phyloP scores from a whole-genome alignment of 75 land plant species.

The Picea sitchensis region DNA sequence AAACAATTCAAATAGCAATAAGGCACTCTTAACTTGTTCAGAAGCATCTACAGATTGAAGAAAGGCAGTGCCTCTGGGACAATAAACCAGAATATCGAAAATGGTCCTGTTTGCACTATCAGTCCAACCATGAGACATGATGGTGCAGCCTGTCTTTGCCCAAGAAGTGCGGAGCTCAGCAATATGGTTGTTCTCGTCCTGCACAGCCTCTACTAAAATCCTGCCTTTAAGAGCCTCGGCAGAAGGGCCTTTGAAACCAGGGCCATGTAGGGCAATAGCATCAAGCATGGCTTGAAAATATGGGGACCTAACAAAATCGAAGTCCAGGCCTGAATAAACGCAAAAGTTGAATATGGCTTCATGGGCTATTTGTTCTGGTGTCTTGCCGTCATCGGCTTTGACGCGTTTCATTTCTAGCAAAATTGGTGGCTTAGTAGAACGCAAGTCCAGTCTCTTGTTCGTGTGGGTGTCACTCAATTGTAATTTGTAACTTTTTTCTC shows the following conservation, averaged over 20 bases:
- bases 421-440: no score
- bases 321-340: conserved; percentile 48
- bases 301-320: conserved; percentile 31
- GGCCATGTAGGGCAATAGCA: conserved; percentile 40
- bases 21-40: conserved; percentile 29
- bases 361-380: no score
- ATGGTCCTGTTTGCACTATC: conserved; percentile 36
- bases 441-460: no score
- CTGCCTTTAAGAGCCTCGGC: conserved; percentile 24
- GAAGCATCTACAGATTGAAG: conserved; percentile 49
- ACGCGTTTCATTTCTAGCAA: no score
- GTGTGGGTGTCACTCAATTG: no score
- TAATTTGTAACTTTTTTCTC: no score
- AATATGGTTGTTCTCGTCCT: conserved; percentile 19
- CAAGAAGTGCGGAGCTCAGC: conserved; percentile 39
- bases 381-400: no score
- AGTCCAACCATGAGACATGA: conserved; percentile 52
- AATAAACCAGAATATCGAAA: conserved; percentile 43
- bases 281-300: conserved; percentile 58
- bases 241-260: conserved; percentile 29
- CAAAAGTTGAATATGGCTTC: conserved; percentile 35
- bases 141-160: conserved; percentile 41
- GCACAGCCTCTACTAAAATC: conserved; percentile 37
- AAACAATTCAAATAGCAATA: background rate
- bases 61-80: conserved; percentile 36